A percentile compares a stretch with the other conserved stretches of the same genome.
These are phyloP conservation scores for Hyaloperonospora arabidopsidis DNA, from an alignment of 352 stramenopile genomes.

Conservation along the genomic window DNA sequence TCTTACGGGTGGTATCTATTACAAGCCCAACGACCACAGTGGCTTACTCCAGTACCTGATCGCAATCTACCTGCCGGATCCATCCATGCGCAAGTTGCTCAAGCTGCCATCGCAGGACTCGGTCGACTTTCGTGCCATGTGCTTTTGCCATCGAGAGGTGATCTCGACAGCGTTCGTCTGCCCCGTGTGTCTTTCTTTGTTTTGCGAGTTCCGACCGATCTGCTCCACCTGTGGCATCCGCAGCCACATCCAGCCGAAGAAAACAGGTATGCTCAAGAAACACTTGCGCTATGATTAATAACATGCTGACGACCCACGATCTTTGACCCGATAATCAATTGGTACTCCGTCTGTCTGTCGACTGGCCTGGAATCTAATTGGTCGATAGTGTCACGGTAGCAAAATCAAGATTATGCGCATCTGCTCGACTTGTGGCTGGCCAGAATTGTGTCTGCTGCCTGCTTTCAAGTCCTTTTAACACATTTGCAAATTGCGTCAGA, in stretches of 20 bases:
- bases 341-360: too few relatives aligned
- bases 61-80: constrained; percentile 79
- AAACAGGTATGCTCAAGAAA: constrained; percentile 52
- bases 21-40: constrained; percentile 62
- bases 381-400: neutral
- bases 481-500: neutral
- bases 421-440: constrained; percentile 8
- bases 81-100: constrained; percentile 67
- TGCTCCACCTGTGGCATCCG: constrained; percentile 84
- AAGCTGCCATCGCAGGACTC: constrained; percentile 80
- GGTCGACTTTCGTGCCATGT: constrained; percentile 86
- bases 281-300: constrained; percentile 23
- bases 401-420: constrained; percentile 29
- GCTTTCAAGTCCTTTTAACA: constrained; percentile 18
- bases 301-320: too few relatives aligned
- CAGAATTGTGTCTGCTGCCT: constrained; percentile 2
- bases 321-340: too few relatives aligned
- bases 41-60: constrained; percentile 80
- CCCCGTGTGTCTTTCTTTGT: constrained; percentile 82
- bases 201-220: constrained; percentile 82
- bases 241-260: constrained; percentile 69
- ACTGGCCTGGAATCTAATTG: too few relatives aligned
- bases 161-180: constrained; percentile 82
- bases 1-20: constrained; percentile 82
- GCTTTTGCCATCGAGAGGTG: constrained; percentile 81